Evolutionary conservation across 306 rosid genomes (phyloP).

Genomic region (Vigna mungo): DNA sequence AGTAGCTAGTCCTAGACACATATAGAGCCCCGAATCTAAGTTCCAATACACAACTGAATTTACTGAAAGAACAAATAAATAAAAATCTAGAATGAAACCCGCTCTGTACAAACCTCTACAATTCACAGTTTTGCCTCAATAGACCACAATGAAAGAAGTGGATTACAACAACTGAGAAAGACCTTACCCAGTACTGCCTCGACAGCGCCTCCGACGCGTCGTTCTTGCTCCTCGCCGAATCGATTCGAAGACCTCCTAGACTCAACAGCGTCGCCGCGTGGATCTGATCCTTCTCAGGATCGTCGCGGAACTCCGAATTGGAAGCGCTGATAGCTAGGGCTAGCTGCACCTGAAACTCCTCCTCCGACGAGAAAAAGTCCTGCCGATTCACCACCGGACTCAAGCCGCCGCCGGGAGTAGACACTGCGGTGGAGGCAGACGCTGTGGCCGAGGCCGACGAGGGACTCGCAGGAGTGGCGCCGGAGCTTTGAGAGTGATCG

Average conservation of each 20-base stretch:
- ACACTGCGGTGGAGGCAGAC: conserved; percentile 35
- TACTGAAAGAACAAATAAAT: conserved; percentile 21
- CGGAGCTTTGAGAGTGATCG: conserved; percentile 61
- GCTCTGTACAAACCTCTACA: conserved; percentile 28
- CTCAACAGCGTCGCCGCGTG: conserved; percentile 86
- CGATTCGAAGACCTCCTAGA: conserved; percentile 68
- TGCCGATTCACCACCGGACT: conserved; percentile 51
- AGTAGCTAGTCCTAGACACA: conserved; percentile 36
- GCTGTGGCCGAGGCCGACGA: conserved; percentile 48
- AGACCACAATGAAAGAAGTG: not conserved
- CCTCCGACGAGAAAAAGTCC: conserved; percentile 88
- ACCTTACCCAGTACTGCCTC: conserved; percentile 97
- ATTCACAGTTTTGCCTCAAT: conserved; percentile 32
- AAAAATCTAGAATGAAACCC: not conserved
- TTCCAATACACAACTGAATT: conserved; percentile 32
- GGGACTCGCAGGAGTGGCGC: conserved; percentile 54
- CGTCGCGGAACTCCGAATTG: conserved; percentile 79
- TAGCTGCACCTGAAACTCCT: conserved; percentile 96
- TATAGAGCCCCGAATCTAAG: conserved; percentile 35
- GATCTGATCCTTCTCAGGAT: conserved; percentile 97
- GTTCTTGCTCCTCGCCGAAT: conserved; percentile 56
- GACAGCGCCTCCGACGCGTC: conserved; percentile 78
- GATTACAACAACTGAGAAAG: conserved; percentile 35
- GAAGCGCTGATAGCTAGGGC: conserved; percentile 99
- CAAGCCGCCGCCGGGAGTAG: conserved; percentile 32